Evolutionary conservation across 345 rosid species (phyloP).

Genomic region (Orychophragmus violaceus): DNA sequence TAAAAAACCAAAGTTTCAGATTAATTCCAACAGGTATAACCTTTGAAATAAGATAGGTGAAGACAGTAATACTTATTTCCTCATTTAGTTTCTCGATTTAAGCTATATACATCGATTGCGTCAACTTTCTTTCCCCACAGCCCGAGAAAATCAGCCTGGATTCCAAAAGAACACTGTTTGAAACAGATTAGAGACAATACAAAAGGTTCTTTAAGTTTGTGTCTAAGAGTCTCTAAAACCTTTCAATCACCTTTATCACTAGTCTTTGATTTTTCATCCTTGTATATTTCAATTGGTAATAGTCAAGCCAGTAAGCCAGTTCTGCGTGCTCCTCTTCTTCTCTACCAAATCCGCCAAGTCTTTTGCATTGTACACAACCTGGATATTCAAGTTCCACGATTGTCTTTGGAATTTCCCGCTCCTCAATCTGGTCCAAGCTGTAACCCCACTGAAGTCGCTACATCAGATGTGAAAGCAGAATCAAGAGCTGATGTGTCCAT

Average conservation of each 20-base stretch:
- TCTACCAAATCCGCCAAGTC: conserved; percentile 65
- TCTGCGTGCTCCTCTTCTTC: conserved; percentile 60
- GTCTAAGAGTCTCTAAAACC: too few species aligned
- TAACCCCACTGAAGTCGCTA: too few species aligned
- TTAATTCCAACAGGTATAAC: not conserved
- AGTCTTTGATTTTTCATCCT: conserved; percentile 50
- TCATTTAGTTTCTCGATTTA: conserved; percentile 62
- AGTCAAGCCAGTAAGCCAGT: conserved; percentile 93
- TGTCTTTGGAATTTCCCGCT: conserved; percentile 63
- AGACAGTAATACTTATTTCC: conserved; percentile 48
- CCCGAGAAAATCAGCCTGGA: conserved; percentile 80
- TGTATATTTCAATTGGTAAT: conserved; percentile 55
- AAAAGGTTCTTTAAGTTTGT: conserved; percentile 6
- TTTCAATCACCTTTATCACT: conserved; percentile 60
- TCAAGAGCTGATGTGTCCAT: conserved; percentile 82
- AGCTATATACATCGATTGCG: conserved; percentile 54
- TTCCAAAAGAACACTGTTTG: not conserved
- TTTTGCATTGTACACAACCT: conserved; percentile 89
- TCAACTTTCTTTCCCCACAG: conserved; percentile 74
- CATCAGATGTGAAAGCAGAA: conserved; percentile 83
- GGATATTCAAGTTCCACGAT: not conserved
- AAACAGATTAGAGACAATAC: conserved; percentile 11
- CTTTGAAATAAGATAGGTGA: not conserved
- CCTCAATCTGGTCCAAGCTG: conserved; percentile 67
- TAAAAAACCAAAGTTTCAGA: conserved; percentile 17